These are phyloP conservation scores for Penicillium glabrum DNA, from an alignment of 2,329 filamentous ascomycete species.

Conservation along the genomic window DNA sequence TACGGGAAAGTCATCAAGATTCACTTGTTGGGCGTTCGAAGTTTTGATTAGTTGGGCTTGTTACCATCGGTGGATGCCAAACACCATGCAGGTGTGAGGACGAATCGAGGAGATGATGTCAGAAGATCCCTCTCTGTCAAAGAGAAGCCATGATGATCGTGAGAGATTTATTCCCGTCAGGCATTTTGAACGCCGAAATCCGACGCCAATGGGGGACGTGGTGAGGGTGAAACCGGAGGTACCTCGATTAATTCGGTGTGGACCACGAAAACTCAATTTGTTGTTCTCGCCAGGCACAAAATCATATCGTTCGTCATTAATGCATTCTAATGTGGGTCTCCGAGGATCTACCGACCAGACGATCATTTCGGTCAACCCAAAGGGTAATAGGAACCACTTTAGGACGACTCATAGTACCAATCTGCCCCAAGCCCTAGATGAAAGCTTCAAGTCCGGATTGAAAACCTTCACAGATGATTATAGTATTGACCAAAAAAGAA, in stretches of 20 bases:
- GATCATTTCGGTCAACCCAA: constrained; percentile 19
- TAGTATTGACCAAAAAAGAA: not conserved
- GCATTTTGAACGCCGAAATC: not conserved
- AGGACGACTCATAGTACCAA: not conserved
- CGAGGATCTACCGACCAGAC: constrained; percentile 21
- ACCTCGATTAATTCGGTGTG: not conserved
- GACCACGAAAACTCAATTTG: not conserved
- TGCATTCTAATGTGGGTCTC: constrained; percentile 7
- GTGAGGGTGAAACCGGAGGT: not conserved
- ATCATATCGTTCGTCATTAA: constrained; percentile 5
- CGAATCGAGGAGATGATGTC: not conserved
- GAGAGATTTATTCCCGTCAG: not conserved
- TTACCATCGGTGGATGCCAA: not conserved
- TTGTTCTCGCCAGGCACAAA: not conserved
- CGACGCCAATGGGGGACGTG: not conserved
- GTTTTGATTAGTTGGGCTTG: not conserved
- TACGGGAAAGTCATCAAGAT: not conserved
- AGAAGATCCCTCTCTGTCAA: not conserved
- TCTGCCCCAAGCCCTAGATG: not conserved
- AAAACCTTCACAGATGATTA: rapidly evolving
- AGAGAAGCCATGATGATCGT: not conserved
- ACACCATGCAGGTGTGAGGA: not conserved
- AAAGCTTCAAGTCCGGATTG: not conserved
- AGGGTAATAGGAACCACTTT: constrained; percentile 8
- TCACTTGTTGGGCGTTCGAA: not conserved